Percentiles rank a stretch among this genome's conserved stretches.
These are phyloP conservation scores for Fusarium proliferatum DNA, from an alignment of 2,329 filamentous ascomycete genomes.

Conservation along the genomic window DNA sequence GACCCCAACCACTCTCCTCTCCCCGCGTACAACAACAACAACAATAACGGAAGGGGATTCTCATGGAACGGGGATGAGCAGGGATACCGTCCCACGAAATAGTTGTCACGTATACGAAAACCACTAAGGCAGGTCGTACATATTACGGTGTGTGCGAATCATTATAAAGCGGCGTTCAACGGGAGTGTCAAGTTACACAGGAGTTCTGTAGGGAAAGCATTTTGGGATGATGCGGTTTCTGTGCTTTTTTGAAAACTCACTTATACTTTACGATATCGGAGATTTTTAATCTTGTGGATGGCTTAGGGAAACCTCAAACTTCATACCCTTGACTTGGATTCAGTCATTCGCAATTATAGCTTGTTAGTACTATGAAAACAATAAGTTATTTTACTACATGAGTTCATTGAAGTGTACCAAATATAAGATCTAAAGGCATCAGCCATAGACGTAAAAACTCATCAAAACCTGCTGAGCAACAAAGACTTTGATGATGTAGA, in stretches of 20 bases:
- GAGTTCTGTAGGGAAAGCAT: slow-evolving; percentile 21
- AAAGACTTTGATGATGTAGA: neutral
- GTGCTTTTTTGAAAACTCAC: slow-evolving; percentile 4
- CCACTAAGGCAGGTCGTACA: slow-evolving; percentile 12
- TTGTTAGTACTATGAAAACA: neutral
- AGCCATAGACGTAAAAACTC: neutral
- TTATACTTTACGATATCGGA: slow-evolving; percentile 18
- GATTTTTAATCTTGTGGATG: slow-evolving; percentile 5
- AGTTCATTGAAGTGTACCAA: neutral
- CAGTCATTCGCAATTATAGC: neutral
- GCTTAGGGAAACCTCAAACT: neutral
- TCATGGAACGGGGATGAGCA: slow-evolving; percentile 50
- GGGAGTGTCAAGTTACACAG: slow-evolving; percentile 19
- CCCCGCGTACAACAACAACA: slow-evolving; percentile 47
- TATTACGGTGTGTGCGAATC: neutral
- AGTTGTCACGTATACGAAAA: neutral
- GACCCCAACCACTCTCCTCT: slow-evolving; percentile 49
- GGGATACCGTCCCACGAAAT: slow-evolving; percentile 41
- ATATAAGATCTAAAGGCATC: neutral
- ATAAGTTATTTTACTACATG: neutral
- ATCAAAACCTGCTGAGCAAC: neutral
- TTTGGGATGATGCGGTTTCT: slow-evolving; percentile 7
- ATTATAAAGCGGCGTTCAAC: slow-evolving; percentile 19
- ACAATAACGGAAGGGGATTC: slow-evolving; percentile 32
- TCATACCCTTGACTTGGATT: neutral